A percentile compares a stretch with the other conserved stretches of the same genome.
phyloP scores from a whole-genome alignment of 1,139 yeast species.

The Pichia sp. region DNA sequence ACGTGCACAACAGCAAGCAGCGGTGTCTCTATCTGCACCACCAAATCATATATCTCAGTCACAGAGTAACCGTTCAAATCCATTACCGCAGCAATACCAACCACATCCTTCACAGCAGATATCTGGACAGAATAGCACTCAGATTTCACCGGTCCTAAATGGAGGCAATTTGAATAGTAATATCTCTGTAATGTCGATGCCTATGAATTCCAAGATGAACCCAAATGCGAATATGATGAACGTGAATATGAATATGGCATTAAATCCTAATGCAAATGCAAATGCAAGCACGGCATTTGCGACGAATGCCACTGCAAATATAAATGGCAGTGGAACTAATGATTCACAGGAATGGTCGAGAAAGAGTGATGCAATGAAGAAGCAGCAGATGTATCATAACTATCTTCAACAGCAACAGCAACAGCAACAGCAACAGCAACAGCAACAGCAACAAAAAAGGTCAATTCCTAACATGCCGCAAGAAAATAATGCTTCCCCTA shows the following conservation, averaged over 20 bases:
- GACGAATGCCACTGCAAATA: neutral
- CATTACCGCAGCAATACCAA: constrained; percentile 5
- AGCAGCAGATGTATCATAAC: constrained; percentile 6
- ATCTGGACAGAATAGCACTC: neutral
- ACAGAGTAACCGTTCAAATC: neutral
- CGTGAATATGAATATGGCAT: too few relatives aligned
- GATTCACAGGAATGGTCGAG: neutral
- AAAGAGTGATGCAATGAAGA: constrained; percentile 3
- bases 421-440: constrained; percentile 2
- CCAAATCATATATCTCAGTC: neutral
- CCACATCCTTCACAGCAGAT: constrained; percentile 3
- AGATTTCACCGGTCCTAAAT: neutral
- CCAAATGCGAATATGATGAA: too few relatives aligned
- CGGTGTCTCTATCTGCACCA: neutral
- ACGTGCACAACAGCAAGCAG: neutral
- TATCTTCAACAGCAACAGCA: constrained; percentile 5
- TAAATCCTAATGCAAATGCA: constrained; percentile 1
- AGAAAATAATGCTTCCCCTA: too few relatives aligned
- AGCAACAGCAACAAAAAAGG: neutral
- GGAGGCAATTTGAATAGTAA: neutral
- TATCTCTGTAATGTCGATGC: too few relatives aligned
- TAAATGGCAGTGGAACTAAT: neutral
- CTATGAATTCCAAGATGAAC: too few relatives aligned
- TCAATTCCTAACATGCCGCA: too few relatives aligned
- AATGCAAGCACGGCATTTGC: constrained; percentile 6